phyloP scores from a whole-genome alignment of 2,329 filamentous ascomycete species.

The Paecilomyces fulvus region DNA sequence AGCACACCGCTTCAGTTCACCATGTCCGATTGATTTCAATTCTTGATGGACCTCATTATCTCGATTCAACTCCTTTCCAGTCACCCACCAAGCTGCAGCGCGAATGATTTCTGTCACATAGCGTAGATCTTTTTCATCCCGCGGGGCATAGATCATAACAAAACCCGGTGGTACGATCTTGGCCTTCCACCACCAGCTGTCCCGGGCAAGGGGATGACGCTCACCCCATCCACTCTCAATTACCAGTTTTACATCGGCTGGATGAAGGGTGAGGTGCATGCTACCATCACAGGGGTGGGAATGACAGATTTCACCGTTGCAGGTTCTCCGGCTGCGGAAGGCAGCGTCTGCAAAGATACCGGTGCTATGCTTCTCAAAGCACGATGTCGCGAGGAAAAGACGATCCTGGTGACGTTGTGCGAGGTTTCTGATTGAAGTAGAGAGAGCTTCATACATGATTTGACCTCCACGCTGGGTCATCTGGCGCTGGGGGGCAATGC shows the following conservation, averaged over 20 bases:
- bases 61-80: not conserved
- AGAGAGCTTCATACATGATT: slow-evolving; percentile 49
- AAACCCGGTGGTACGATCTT: slow-evolving; percentile 67
- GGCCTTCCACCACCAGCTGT: slow-evolving; percentile 56
- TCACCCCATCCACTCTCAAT: slow-evolving; percentile 74
- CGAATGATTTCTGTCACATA: slow-evolving; percentile 61
- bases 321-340: slow-evolving; percentile 14
- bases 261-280: slow-evolving; percentile 73
- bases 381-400: slow-evolving; percentile 59
- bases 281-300: slow-evolving; percentile 68
- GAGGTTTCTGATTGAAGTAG: slow-evolving; percentile 46
- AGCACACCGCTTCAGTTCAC: not conserved
- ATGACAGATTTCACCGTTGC: slow-evolving; percentile 71
- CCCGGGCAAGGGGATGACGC: slow-evolving; percentile 43
- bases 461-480: slow-evolving; percentile 55
- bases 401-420: slow-evolving; percentile 37
- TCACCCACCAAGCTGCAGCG: slow-evolving; percentile 60
- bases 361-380: slow-evolving; percentile 73
- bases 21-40: not conserved
- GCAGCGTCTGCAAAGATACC: slow-evolving; percentile 57
- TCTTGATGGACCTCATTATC: not conserved
- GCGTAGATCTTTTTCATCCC: slow-evolving; percentile 58
- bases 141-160: slow-evolving; percentile 73
- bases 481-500: slow-evolving; percentile 76
- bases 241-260: slow-evolving; percentile 64